Percentiles rank a stretch among this genome's conserved stretches.
phyloP scores from a whole-genome alignment of 1,139 yeast genomes.

The Candida pseudocylindracea region DNA sequence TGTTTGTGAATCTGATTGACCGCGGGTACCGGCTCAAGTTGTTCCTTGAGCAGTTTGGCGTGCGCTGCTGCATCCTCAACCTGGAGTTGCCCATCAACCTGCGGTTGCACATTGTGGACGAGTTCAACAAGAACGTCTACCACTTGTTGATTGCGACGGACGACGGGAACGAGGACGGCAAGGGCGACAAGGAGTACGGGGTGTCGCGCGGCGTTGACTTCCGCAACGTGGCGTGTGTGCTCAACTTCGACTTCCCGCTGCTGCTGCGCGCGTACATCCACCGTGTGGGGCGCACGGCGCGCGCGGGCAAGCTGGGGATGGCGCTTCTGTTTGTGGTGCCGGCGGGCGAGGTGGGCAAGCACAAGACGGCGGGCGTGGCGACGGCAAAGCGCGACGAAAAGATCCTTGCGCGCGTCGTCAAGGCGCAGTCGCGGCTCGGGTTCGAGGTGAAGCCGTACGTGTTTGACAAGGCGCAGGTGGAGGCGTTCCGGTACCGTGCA shows the following conservation, averaged over 20 bases:
- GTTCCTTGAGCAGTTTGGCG: constrained; percentile 87
- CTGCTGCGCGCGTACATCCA: constrained; percentile 83
- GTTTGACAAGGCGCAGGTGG: constrained; percentile 82
- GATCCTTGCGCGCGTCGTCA: constrained; percentile 51
- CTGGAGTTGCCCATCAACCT: constrained; percentile 88
- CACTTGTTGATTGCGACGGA: constrained; percentile 86
- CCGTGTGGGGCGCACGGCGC: constrained; percentile 92
- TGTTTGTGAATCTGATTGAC: constrained; percentile 86
- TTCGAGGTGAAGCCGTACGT: constrained; percentile 64
- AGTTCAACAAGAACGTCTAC: constrained; percentile 79
- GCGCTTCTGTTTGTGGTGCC: constrained; percentile 86
- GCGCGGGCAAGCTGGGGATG: constrained; percentile 94
- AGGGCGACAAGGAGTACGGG: constrained; percentile 61
- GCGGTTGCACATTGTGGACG: constrained; percentile 85
- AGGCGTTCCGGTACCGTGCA: constrained; percentile 89
- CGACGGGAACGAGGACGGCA: constrained; percentile 21
- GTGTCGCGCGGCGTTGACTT: constrained; percentile 96
- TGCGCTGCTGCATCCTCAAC: constrained; percentile 70
- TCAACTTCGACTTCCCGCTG: constrained; percentile 86
- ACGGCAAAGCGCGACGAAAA: constrained; percentile 74
- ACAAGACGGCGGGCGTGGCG: constrained; percentile 51
- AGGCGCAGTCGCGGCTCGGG: constrained; percentile 56
- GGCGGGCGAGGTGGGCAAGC: constrained; percentile 67
- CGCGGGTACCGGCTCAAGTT: constrained; percentile 85
- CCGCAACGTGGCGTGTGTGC: constrained; percentile 85